Conservation (phyloP, 2,329 filamentous ascomycete genomes). For the Fusarium nanum region DNA sequence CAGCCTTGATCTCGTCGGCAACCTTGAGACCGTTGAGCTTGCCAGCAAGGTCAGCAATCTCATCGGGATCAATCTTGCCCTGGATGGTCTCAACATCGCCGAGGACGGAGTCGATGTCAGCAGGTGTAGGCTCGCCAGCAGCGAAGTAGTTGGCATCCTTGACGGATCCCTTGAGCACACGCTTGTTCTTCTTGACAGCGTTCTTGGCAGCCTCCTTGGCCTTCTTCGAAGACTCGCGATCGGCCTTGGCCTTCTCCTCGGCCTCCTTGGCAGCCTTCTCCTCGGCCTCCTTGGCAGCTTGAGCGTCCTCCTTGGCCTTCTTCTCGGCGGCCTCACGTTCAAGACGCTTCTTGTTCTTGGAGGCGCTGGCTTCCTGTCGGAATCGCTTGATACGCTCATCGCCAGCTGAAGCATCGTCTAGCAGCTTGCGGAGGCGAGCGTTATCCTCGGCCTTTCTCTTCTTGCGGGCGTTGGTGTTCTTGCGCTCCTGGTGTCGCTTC, state of each 20-base stretch:
- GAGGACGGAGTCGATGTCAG: constrained; percentile 84
- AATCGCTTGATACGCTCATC: constrained; percentile 99
- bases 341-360: constrained; percentile 94
- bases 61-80: constrained; percentile 88
- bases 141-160: constrained; percentile 99
- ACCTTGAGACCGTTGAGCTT: constrained; percentile 86
- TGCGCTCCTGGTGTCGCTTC: constrained; percentile 97
- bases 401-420: constrained; percentile 84
- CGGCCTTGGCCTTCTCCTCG: constrained; percentile 86
- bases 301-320: constrained; percentile 85
- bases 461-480: constrained; percentile 96
- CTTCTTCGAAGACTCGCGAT: constrained; percentile 90
- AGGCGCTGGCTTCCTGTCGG: constrained; percentile 88
- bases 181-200: constrained; percentile 99
- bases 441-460: constrained; percentile 99
- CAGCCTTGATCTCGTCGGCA: constrained; percentile 83
- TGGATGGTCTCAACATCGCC: constrained; percentile 89
- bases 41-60: constrained; percentile 83
- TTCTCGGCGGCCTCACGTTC: constrained; percentile 94
- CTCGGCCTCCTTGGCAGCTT: constrained; percentile 85
- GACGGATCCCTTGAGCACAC: constrained; percentile 90
- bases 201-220: constrained; percentile 99
- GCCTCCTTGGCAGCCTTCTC: constrained; percentile 83
- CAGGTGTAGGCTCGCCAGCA: constrained; percentile 77
- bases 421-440: constrained; percentile 85